Evolutionary conservation across 2,329 filamentous ascomycete species (phyloP).

Genomic region (Phaeosphaeriaceae sp.): DNA sequence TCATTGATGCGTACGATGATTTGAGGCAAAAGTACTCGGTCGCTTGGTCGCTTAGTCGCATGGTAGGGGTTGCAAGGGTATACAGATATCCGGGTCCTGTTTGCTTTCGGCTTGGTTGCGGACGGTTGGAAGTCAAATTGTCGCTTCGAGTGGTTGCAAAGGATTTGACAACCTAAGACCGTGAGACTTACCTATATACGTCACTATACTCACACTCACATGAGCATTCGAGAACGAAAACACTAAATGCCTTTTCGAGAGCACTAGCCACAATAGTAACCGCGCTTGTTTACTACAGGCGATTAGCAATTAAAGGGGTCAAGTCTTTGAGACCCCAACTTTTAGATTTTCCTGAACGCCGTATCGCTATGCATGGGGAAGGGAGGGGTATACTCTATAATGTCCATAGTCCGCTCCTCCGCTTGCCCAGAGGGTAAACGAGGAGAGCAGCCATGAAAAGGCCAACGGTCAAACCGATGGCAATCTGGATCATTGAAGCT

Average conservation of each 20-base stretch:
- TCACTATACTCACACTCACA: conserved; percentile 13
- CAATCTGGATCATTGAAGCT: conserved; percentile 57
- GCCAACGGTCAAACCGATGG: conserved; percentile 59
- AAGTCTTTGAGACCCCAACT: conserved; percentile 10
- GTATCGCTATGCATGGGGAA: conserved; percentile 23
- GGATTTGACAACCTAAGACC: conserved; percentile 4
- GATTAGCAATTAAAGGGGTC: conserved; percentile 21
- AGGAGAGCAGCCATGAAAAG: conserved; percentile 57
- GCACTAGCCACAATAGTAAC: conserved; percentile 8
- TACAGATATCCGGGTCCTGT: not conserved
- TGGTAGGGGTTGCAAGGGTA: not conserved
- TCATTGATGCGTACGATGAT: no score
- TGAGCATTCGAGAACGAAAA: not conserved
- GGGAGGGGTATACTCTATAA: conserved; percentile 30
- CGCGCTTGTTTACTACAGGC: conserved; percentile 22
- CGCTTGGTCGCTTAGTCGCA: not conserved
- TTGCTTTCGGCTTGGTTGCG: not conserved
- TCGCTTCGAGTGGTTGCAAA: not conserved
- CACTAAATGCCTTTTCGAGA: conserved; percentile 12
- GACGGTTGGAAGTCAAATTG: not conserved
- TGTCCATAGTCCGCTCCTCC: conserved; percentile 48
- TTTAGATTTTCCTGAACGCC: conserved; percentile 19
- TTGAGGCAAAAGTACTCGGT: no score
- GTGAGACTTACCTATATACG: conserved; percentile 21
- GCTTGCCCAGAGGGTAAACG: conserved; percentile 58